A percentile compares a stretch with the other conserved stretches of the same genome.
Evolutionary conservation across 306 rosid genomes (phyloP).

Genomic region (Cyclanthera cordifolia): DNA sequence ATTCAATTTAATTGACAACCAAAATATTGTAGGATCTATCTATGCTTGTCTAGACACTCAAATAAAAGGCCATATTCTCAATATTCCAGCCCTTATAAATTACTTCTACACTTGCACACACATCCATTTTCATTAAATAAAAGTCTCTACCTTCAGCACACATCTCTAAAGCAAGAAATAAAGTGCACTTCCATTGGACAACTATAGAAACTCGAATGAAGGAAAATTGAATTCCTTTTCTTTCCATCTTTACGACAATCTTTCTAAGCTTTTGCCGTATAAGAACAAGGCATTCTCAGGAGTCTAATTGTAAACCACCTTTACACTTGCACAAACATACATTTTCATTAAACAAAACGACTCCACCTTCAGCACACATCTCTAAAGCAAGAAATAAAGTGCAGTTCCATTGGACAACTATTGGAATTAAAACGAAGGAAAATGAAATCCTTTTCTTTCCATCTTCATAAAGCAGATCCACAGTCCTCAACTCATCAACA

Average conservation of each 20-base stretch:
- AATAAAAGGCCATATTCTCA: no score
- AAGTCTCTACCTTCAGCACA: neutral
- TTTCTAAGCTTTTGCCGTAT: no score
- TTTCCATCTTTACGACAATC: slow-evolving; percentile 13
- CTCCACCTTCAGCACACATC: neutral
- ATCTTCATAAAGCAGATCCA: slow-evolving; percentile 51
- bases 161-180: slow-evolving; percentile 17
- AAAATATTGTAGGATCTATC: no score
- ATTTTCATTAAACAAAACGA: neutral
- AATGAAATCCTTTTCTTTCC: slow-evolving; percentile 18
- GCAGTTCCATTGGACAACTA: slow-evolving; percentile 20
- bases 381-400: slow-evolving; percentile 18
- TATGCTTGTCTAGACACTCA: no score
- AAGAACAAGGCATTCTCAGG: slow-evolving; percentile 6
- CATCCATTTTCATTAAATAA: neutral
- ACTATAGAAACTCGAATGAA: slow-evolving; percentile 25
- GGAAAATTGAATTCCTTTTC: slow-evolving; percentile 21
- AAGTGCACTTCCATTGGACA: slow-evolving; percentile 11
- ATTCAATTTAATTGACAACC: no score
- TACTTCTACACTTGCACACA: slow-evolving; percentile 7
- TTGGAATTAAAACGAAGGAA: slow-evolving; percentile 24
- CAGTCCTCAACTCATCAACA: slow-evolving; percentile 22
- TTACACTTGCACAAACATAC: slow-evolving; percentile 9
- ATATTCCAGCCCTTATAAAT: neutral
- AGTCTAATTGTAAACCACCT: neutral